Evolutionary conservation across 371 early-diverging fungal genomes (phyloP).

Genomic region (Globomyces sp.): DNA sequence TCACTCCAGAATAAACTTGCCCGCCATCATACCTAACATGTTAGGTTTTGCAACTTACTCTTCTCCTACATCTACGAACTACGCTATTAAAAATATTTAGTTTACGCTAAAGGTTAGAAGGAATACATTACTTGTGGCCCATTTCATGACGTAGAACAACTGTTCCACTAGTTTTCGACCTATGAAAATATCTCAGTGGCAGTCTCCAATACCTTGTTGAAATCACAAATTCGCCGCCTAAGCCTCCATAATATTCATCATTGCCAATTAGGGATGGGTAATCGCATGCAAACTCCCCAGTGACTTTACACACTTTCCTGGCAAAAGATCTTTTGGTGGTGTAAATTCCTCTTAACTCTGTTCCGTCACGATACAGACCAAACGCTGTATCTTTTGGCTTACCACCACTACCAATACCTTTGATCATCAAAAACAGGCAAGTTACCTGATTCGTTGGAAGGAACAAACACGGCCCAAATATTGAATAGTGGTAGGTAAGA

Average conservation of each 20-base stretch:
- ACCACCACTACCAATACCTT: constrained; percentile 56
- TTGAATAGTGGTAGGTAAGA: constrained; percentile 52
- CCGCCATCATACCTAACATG: constrained; percentile 47
- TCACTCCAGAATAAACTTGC: constrained; percentile 56
- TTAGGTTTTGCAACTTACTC: constrained; percentile 16
- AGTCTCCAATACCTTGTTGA: constrained; percentile 35
- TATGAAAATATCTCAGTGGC: background rate
- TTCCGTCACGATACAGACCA: constrained; percentile 59
- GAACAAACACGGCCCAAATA: constrained; percentile 56
- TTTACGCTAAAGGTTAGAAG: too few species aligned
- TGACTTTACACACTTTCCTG: constrained; percentile 46
- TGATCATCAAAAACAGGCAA: too few species aligned
- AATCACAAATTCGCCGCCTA: constrained; percentile 65
- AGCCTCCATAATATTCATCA: constrained; percentile 60
- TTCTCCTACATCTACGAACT: constrained; percentile 54
- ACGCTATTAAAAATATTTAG: too few species aligned
- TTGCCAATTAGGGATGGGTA: constrained; percentile 61
- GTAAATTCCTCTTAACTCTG: constrained; percentile 61
- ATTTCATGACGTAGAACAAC: constrained; percentile 61
- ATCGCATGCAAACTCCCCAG: constrained; percentile 55
- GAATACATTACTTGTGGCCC: constrained; percentile 45
- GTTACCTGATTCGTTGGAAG: constrained; percentile 34
- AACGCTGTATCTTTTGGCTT: constrained; percentile 54
- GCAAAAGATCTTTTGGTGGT: constrained; percentile 46
- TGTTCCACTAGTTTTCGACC: constrained; percentile 53